These are phyloP conservation scores for Saccharomycopsis hybrid DNA, from an alignment of 1,139 yeast species.

Conservation along the genomic window DNA sequence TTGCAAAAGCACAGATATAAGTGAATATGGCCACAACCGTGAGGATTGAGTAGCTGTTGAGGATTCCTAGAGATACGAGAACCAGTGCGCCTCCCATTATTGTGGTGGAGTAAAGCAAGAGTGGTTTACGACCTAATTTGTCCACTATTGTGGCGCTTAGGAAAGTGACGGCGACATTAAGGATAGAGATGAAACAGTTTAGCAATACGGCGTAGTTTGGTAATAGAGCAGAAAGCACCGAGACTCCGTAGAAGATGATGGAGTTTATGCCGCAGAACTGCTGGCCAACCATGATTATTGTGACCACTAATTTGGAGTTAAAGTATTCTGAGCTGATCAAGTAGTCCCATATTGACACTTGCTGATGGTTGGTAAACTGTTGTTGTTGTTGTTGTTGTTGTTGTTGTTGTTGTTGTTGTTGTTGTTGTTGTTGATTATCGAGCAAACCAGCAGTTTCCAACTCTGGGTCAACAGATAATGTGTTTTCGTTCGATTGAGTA, in stretches of 20 bases:
- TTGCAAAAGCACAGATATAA: conserved; percentile 79
- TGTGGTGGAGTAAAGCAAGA: conserved; percentile 56
- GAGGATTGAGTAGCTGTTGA: conserved; percentile 40
- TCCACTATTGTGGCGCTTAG: conserved; percentile 70
- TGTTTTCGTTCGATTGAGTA: not conserved
- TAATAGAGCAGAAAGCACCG: conserved; percentile 60
- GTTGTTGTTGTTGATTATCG: no score
- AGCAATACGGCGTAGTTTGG: conserved; percentile 66
- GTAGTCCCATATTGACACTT: conserved; percentile 32
- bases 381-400: conserved; percentile 1
- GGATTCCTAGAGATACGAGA: conserved; percentile 61
- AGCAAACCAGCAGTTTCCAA: not conserved
- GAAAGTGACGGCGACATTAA: conserved; percentile 69
- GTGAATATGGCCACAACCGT: conserved; percentile 62
- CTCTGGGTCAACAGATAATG: not conserved
- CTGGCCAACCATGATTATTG: conserved; percentile 76
- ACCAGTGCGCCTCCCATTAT: conserved; percentile 67
- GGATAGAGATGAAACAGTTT: conserved; percentile 66
- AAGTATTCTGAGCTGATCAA: conserved; percentile 44
- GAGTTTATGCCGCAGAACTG: conserved; percentile 92
- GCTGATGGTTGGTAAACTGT: conserved; percentile 24
- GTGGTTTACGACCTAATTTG: conserved; percentile 66
- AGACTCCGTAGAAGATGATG: conserved; percentile 86
- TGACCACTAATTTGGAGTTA: conserved; percentile 58
- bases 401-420: no score